Percentiles rank a stretch among this genome's conserved stretches.
phyloP scores from a whole-genome alignment of 345 rosid genomes.

The Physaria fendleri region DNA sequence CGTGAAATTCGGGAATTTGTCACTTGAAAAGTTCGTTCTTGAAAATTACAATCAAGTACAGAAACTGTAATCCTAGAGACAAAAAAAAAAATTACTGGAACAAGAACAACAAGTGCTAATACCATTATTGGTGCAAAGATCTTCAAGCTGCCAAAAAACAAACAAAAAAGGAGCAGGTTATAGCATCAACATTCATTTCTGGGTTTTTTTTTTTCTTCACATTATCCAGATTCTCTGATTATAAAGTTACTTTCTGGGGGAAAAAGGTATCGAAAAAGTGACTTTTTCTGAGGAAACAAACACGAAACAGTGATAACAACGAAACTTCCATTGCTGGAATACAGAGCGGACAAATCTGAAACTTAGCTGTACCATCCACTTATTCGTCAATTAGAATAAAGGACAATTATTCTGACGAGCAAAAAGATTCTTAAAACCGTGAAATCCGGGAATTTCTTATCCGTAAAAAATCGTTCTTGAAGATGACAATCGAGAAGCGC shows the following conservation, averaged over 20 bases:
- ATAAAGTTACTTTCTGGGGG: too few relatives aligned
- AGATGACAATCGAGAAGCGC: constrained; percentile 5
- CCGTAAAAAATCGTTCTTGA: constrained; percentile 1
- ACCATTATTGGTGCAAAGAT: too few relatives aligned
- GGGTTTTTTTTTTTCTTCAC: too few relatives aligned
- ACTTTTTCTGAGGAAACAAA: constrained; percentile 11
- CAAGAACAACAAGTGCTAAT: too few relatives aligned
- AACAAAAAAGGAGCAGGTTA: too few relatives aligned
- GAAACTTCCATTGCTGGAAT: constrained; percentile 20
- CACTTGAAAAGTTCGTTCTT: constrained; percentile 4
- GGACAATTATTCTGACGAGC: background rate
- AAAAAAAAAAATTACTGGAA: too few relatives aligned
- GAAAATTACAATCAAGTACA: constrained; percentile 13
- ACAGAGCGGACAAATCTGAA: constrained; percentile 21
- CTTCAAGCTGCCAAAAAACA: too few relatives aligned
- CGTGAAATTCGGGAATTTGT: constrained; percentile 11
- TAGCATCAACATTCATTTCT: too few relatives aligned
- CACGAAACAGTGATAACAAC: constrained; percentile 7
- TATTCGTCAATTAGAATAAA: background rate
- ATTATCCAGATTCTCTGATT: too few relatives aligned
- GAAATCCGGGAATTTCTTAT: constrained; percentile 3
- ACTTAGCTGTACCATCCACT: constrained; percentile 1
- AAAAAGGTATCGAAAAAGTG: too few relatives aligned
- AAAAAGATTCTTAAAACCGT: constrained; percentile 4
- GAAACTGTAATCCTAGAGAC: background rate